A percentile compares a stretch with the other conserved stretches of the same genome.
phyloP scores from a whole-genome alignment of 768 basidiomycete species.

The Tephrocybe sp. region DNA sequence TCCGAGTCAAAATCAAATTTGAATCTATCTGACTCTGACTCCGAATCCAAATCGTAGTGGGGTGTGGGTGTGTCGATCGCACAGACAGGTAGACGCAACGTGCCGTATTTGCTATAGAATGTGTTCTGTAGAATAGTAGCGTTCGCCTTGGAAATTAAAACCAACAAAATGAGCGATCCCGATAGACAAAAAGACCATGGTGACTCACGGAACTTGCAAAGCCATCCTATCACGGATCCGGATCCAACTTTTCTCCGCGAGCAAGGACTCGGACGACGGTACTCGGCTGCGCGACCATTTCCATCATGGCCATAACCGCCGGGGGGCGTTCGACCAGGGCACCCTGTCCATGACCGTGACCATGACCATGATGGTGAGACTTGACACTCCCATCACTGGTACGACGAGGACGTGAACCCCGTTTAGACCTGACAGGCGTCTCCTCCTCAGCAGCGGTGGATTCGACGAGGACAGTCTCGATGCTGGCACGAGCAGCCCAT shows the following conservation, averaged over 20 bases:
- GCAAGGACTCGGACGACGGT: conserved; percentile 78
- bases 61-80: background rate
- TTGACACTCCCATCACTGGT: conserved; percentile 4
- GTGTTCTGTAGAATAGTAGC: too few relatives aligned
- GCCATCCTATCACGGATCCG: conserved; percentile 22
- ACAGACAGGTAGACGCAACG: too few relatives aligned
- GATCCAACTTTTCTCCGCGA: conserved; percentile 80
- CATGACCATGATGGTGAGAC: conserved; percentile 4
- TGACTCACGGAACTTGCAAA: conserved; percentile 26
- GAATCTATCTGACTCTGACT: too few relatives aligned
- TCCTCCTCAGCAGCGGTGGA: conserved; percentile 36
- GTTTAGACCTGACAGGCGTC: conserved; percentile 27
- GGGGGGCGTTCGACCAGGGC: conserved; percentile 75
- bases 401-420: conserved; percentile 2
- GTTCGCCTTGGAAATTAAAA: too few relatives aligned
- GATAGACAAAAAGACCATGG: too few relatives aligned
- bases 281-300: conserved; percentile 67
- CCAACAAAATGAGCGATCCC: too few relatives aligned
- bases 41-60: background rate
- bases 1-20: too few relatives aligned
- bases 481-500: conserved; percentile 67
- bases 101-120: too few relatives aligned
- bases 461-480: conserved; percentile 54
- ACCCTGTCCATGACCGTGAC: conserved; percentile 8
- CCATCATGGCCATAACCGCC: conserved; percentile 82